Conservation (phyloP, 352 stramenopile species). For the Phytophthora megakarya region DNA sequence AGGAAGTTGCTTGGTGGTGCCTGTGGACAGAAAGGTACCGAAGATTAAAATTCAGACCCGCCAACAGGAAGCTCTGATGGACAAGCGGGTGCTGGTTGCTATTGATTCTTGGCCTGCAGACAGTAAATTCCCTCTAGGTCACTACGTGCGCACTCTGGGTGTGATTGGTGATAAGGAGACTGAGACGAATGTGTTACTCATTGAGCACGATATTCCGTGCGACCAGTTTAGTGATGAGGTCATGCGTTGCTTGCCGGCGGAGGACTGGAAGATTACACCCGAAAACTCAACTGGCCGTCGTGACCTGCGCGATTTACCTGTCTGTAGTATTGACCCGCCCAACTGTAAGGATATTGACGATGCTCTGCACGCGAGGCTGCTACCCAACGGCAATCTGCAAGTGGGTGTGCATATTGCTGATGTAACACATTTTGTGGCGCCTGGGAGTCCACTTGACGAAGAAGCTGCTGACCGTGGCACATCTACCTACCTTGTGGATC, state of each 20-base stretch:
- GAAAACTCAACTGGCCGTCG: constrained; percentile 91
- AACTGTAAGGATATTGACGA: constrained; percentile 99
- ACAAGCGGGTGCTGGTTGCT: constrained; percentile 94
- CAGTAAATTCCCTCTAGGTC: constrained; percentile 92
- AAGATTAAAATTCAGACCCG: constrained; percentile 95
- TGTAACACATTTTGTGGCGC: constrained; percentile 98
- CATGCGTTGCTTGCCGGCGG: constrained; percentile 92
- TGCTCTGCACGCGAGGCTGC: constrained; percentile 92
- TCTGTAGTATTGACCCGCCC: constrained; percentile 92
- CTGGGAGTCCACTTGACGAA: constrained; percentile 94
- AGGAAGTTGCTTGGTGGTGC: constrained; percentile 79
- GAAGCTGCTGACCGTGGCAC: constrained; percentile 92
- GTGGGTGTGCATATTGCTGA: constrained; percentile 99
- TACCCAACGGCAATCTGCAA: constrained; percentile 93
- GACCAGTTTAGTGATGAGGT: constrained; percentile 86
- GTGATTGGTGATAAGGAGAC: constrained; percentile 96
- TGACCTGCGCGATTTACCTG: constrained; percentile 93
- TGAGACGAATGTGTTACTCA: constrained; percentile 95
- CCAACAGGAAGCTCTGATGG: constrained; percentile 89
- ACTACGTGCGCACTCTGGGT: constrained; percentile 97
- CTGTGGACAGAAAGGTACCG: constrained; percentile 90
- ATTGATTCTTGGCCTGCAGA: constrained; percentile 95
- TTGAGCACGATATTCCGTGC: constrained; percentile 97
- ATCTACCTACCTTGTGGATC: constrained; percentile 98
- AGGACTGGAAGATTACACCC: constrained; percentile 95